Evolutionary conservation across 495 filamentous ascomycete genomes (phyloP).

Genomic region (Aspergillus baeticus): DNA sequence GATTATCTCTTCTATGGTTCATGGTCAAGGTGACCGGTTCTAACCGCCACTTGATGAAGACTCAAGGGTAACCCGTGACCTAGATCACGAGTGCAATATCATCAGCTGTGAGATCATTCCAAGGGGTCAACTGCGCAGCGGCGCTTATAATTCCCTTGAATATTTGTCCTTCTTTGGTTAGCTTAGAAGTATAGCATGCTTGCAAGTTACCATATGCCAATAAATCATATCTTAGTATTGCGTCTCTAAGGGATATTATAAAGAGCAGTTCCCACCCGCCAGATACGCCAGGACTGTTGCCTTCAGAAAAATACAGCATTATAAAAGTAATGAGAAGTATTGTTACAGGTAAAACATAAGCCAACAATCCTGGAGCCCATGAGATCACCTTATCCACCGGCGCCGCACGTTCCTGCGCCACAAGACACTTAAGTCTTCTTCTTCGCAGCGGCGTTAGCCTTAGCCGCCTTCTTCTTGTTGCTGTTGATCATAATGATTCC

Average conservation of each 20-base stretch:
- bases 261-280: neutral
- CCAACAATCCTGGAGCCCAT: neutral
- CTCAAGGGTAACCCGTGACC: neutral
- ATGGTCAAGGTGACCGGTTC: slow-evolving; percentile 5
- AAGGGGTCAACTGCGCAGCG: slow-evolving; percentile 18
- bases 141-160: slow-evolving; percentile 7
- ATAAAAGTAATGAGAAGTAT: slow-evolving; percentile 10
- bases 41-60: slow-evolving; percentile 8
- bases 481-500: slow-evolving; percentile 98
- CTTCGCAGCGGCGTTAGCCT: slow-evolving; percentile 73
- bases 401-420: slow-evolving; percentile 4
- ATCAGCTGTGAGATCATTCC: slow-evolving; percentile 18
- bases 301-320: neutral
- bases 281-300: neutral
- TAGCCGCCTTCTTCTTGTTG: slow-evolving; percentile 94
- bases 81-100: slow-evolving; percentile 11
- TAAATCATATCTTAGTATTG: neutral
- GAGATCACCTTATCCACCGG: slow-evolving; percentile 9
- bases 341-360: slow-evolving; percentile 17
- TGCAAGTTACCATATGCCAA: neutral
- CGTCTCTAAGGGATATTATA: neutral
- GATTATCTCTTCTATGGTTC: slow-evolving; percentile 6
- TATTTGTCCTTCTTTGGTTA: neutral
- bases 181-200: neutral
- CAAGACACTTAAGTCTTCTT: slow-evolving; percentile 59